Evolutionary conservation across 1,284 basidiomycete genomes (phyloP), one percentile per base, ranked within the genome.

Genomic region (Cryptococcus depauperatus): DNA sequence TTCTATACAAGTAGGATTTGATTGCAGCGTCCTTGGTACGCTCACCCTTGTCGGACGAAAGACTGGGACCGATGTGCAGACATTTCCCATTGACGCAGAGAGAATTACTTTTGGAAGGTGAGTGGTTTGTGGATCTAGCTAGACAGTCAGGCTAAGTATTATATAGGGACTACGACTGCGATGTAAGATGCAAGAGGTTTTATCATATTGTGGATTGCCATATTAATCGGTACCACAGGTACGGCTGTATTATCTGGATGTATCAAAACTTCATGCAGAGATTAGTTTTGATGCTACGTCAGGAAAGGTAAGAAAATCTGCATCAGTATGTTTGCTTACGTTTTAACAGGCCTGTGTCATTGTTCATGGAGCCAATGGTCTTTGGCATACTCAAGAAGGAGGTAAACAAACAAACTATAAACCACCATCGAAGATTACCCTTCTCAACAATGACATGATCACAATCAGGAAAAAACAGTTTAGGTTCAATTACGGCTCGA

Each of bases 261-360:
- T 71, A 8, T 70, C 68, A 3, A 63, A 66, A 32, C 47, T 64
- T 2, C 69, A 71, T 40, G 62, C 59, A 33, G 62, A 64, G 47
- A 62, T 71, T 47, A 32, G 47, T n/a, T 63, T 70, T 28, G 65
- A 71, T 45, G 29, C 56, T n/a, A 44, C 57, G 1, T 57, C 58
- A 6, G 58, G 56, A 10, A 41, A 55, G 26, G 67, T 68, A 39
- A 57, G 66, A 43, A 18, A n/a, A 18, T 25, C 23, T n/a, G 2
- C 10, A 14, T n/a, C 9, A 6, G 37, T 37, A 35, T 37, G 6
- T 32, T 13, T 41, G 18, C 34, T 14, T 14, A 16, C 33, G 26
- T 26, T 13, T 32, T n/a, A 19, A 5, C 43, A 68, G 64, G 68
- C 68, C 2, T 50, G 52, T 0, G 54, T 71, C 11, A 41, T 52